Base-by-base conservation (phyloP, 371 early-diverging fungal genomes). In the Polyrhizophydium stewartii region DNA sequence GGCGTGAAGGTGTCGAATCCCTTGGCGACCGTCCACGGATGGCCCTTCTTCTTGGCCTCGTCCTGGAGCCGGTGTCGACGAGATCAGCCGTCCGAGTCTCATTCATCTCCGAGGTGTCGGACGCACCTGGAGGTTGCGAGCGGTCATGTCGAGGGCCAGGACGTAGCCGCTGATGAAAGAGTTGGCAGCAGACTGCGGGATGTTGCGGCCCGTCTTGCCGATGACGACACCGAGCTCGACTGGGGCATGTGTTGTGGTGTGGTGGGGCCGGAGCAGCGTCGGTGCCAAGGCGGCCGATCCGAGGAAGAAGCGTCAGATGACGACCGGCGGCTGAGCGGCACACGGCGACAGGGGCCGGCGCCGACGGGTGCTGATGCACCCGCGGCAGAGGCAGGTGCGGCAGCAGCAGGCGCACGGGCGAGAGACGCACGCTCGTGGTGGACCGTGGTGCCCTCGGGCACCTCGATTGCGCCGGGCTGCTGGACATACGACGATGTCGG, bases 1-100 rank as follows among this genome's bases (percentile, higher is more conserved):
- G 97, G 96, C 21, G 93, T 89, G 67, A 97, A 97, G 0, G 94
- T 92, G 65, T 97, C 97, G 65, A 86, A 94, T 0, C 97, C 97
- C 73, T 97, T 97, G 33, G 94, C 86, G 2, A 89, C 81, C n/a
- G 88, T 85, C 96, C 96, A 95, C 30, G 94, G 96, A 46, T 62
- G 56, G 13, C 94, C 92, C 60, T 80, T 83, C 64, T 87, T 85
- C 77, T 92, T 94, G 28, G 89, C 94, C 50, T 80, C 82, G 27
- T 85, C 88, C 81, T 89, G 73, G 32, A 50, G 24, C 51, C 51
- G 27, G 31, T 50, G 16, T 43, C 17, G 43, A 43, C n/a, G n/a
- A 43, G n/a, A 50, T 50, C 31, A 25, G 24, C 51, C 24, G 16
- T 12, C 10, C 9, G n/a, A 16, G 31, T 25, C n/a, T 27, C 24